Percentiles rank a stretch among this genome's conserved stretches.
Conservation (phyloP, 1,284 basidiomycete species). For the Boletus semigastroideus region DNA sequence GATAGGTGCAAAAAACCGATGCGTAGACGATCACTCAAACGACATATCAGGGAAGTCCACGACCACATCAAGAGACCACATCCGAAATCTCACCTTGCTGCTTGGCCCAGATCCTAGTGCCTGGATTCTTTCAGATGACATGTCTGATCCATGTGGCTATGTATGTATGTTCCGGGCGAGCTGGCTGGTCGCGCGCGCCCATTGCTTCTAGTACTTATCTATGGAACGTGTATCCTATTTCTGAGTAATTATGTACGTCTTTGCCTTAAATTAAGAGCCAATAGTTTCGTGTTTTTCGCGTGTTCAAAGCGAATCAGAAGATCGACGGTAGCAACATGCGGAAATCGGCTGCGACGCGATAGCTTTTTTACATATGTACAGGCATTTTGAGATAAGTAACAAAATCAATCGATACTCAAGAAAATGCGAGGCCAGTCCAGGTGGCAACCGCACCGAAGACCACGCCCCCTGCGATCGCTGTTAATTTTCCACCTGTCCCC, state of each 20-base stretch:
- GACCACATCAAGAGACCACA: constrained; percentile 17
- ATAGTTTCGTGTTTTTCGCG: not conserved
- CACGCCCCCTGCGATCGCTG: constrained; percentile 36
- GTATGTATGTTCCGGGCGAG: not conserved
- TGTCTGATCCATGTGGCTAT: not conserved
- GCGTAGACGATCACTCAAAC: constrained; percentile 17
- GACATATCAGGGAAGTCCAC: constrained; percentile 22
- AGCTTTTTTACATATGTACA: not conserved
- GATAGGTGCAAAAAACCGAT: constrained; percentile 18
- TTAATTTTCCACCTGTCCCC: constrained; percentile 25
- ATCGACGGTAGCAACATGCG: constrained; percentile 7
- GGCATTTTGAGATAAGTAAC: not conserved
- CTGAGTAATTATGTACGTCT: constrained; percentile 1
- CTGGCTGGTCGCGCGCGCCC: not conserved
- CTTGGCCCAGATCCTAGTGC: not conserved
- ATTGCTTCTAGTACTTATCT: not conserved
- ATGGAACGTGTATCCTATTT: constrained; percentile 1
- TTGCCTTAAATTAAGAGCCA: not conserved
- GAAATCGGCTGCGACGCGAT: not conserved
- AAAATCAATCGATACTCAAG: constrained; percentile 16
- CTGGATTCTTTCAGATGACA: not conserved
- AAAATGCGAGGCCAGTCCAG: constrained; percentile 36
- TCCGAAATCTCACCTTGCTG: not conserved
- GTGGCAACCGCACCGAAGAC: constrained; percentile 40
- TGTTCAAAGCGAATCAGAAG: not conserved